These are phyloP conservation scores for Pestalotiopsis sp. DNA, from an alignment of 2,329 filamentous ascomycete genomes.

Conservation along the genomic window DNA sequence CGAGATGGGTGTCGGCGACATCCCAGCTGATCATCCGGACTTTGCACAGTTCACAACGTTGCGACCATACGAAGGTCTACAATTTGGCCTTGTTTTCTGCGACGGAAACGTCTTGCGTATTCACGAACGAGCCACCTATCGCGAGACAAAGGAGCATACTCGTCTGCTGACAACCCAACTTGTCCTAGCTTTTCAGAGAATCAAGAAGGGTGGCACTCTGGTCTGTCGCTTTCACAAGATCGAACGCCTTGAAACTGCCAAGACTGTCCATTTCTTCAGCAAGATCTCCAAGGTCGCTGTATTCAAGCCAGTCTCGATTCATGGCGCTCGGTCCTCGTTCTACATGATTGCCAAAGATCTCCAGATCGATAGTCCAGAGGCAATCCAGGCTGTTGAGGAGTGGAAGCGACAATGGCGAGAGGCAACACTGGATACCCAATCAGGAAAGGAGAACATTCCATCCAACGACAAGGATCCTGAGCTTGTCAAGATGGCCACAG, in stretches of 20 bases:
- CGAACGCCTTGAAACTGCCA: slow-evolving; percentile 41
- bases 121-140: slow-evolving; percentile 21
- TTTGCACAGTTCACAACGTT: slow-evolving; percentile 29
- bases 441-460: slow-evolving; percentile 17
- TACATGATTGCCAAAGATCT: slow-evolving; percentile 54
- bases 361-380: slow-evolving; percentile 32
- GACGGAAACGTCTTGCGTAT: slow-evolving; percentile 35
- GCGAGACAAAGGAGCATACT: slow-evolving; percentile 20
- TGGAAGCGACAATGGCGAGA: slow-evolving; percentile 45
- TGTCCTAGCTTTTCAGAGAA: slow-evolving; percentile 38
- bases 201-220: slow-evolving; percentile 51
- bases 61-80: slow-evolving; percentile 21
- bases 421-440: slow-evolving; percentile 40
- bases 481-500: not conserved
- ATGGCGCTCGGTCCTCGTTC: slow-evolving; percentile 51
- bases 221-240: slow-evolving; percentile 53
- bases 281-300: slow-evolving; percentile 44
- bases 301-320: slow-evolving; percentile 45
- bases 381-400: slow-evolving; percentile 33
- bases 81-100: slow-evolving; percentile 47
- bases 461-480: not conserved
- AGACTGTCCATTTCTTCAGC: slow-evolving; percentile 40
- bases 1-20: slow-evolving; percentile 40
- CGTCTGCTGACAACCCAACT: slow-evolving; percentile 25
- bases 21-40: slow-evolving; percentile 38